Conservation (phyloP, 495 filamentous ascomycete genomes). For the Annulohypoxylon moriforme region DNA sequence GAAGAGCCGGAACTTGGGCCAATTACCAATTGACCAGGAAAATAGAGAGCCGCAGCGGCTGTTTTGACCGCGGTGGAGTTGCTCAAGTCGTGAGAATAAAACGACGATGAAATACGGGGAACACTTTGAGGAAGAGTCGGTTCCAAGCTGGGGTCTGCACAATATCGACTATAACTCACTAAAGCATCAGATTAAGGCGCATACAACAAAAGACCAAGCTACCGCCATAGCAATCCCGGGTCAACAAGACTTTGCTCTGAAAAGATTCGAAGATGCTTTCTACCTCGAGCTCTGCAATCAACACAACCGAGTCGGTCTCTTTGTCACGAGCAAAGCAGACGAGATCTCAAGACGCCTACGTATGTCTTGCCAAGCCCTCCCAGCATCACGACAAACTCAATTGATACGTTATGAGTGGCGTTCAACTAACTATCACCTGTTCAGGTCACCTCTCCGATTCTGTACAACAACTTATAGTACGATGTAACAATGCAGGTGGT, state of each 20-base stretch:
- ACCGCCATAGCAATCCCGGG: slow-evolving; percentile 75
- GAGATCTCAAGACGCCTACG: slow-evolving; percentile 72
- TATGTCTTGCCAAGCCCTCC: slow-evolving; percentile 49
- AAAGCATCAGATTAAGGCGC: slow-evolving; percentile 76
- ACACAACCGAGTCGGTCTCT: slow-evolving; percentile 74
- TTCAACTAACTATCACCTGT: slow-evolving; percentile 15
- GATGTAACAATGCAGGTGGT: slow-evolving; percentile 50
- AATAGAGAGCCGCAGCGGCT: slow-evolving; percentile 18
- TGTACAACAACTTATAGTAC: slow-evolving; percentile 60
- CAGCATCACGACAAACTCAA: slow-evolving; percentile 22
- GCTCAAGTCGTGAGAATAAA: slow-evolving; percentile 26
- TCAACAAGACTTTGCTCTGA: slow-evolving; percentile 61
- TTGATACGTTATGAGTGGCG: background rate
- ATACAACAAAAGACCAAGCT: slow-evolving; percentile 70
- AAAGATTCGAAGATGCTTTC: slow-evolving; percentile 70
- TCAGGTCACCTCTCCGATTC: slow-evolving; percentile 64
- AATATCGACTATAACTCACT: slow-evolving; percentile 84
- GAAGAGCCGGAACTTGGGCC: slow-evolving; percentile 2
- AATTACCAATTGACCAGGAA: background rate
- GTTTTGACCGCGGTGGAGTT: slow-evolving; percentile 19
- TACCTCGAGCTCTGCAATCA: slow-evolving; percentile 70
- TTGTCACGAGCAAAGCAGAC: slow-evolving; percentile 76
- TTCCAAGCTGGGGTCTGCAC: slow-evolving; percentile 66
- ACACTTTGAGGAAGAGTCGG: slow-evolving; percentile 67
- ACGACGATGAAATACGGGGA: slow-evolving; percentile 75